Evolutionary conservation across 164 flowering plant genomes (phyloP), one percentile per base, ranked within the genome.

Genomic region (Chloranthus sessilifolius): DNA sequence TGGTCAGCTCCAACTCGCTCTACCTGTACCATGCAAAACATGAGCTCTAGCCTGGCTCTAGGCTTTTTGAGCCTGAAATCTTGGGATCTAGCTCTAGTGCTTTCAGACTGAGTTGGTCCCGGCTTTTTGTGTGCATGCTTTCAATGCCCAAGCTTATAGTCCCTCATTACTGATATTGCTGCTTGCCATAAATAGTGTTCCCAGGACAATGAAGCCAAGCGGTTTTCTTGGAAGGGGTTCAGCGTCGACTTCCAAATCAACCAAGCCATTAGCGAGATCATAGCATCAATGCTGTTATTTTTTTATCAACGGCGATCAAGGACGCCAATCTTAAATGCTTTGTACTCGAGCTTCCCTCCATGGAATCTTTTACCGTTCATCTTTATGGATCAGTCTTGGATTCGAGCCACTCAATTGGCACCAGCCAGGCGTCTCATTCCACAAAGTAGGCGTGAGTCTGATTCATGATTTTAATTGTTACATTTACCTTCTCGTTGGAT

Each of bases 201-300:
- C 72, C 49, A 36, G 52, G 31, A 1, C 40, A 9, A 47, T 15
- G 37, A 71, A 59, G 58, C 66, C 79, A 22, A 46, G 44, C 50
- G 58, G 53, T 35, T 46, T 59, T 50, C 30, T 54, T 11, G 56
- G 69, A 36, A 63, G 60, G 44, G 66, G 43, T 43, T 47, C 68
- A 47, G 57, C 74, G 42, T 72, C 87, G 16, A 55, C 67, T 40
- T 63, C 78, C 11, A 55, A 52, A 33, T 36, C 14, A 4, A 43
- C 36, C 35, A 69, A 52, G 43, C 64, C 73, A 47, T 52, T 16
- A 16, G 25, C 35, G 47, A 63, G 55, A 58, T n/a, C 27, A 37
- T 50, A 62, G 57, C 20, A 7, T 20, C 20, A 24, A 4, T 11
- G 20, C 21, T 26, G 17, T 21, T 37, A 14, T 36, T 53, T 38